These are phyloP conservation scores for Phytophthora pisi DNA, from an alignment of 352 stramenopile genomes.

Conservation along the genomic window DNA sequence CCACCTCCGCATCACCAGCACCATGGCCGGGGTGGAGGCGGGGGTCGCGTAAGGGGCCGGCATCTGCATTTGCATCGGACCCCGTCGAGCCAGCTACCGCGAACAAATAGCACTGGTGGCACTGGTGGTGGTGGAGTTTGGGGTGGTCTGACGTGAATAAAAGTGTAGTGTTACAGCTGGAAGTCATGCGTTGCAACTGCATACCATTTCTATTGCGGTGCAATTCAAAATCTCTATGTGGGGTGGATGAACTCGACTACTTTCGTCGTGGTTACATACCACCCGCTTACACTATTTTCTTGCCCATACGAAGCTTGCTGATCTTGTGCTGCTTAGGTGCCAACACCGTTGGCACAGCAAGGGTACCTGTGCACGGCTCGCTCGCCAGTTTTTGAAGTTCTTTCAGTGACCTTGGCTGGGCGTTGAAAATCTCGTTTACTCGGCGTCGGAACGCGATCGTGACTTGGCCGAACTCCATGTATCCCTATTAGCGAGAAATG, in stretches of 20 bases:
- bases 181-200: constrained; percentile 18
- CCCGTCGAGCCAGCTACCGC: constrained; percentile 12
- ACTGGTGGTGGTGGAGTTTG: constrained; percentile 8
- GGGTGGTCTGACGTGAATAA: constrained; percentile 13
- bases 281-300: constrained; percentile 37
- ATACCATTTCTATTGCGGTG: constrained; percentile 42
- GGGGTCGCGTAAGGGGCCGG: constrained; percentile 20
- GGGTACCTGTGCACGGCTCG: constrained; percentile 69
- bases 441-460: constrained; percentile 68
- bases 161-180: constrained; percentile 3
- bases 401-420: constrained; percentile 59
- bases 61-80: constrained; percentile 39
- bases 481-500: constrained; percentile 55
- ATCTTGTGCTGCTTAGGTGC: constrained; percentile 40
- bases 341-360: constrained; percentile 47
- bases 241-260: constrained; percentile 23
- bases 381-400: constrained; percentile 68
- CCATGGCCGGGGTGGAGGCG: constrained; percentile 10
- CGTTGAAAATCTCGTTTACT: constrained; percentile 76
- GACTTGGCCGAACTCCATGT: constrained; percentile 91
- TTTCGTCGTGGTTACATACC: constrained; percentile 36
- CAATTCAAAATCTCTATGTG: constrained; percentile 50
- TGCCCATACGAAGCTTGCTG: constrained; percentile 43
- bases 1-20: constrained; percentile 27
- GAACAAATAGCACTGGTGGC: constrained; percentile 17